Evolutionary conservation across 1,284 basidiomycete genomes (phyloP), one percentile per base, ranked within the genome.

Genomic region (Erythrobasidium hasegawianum): DNA sequence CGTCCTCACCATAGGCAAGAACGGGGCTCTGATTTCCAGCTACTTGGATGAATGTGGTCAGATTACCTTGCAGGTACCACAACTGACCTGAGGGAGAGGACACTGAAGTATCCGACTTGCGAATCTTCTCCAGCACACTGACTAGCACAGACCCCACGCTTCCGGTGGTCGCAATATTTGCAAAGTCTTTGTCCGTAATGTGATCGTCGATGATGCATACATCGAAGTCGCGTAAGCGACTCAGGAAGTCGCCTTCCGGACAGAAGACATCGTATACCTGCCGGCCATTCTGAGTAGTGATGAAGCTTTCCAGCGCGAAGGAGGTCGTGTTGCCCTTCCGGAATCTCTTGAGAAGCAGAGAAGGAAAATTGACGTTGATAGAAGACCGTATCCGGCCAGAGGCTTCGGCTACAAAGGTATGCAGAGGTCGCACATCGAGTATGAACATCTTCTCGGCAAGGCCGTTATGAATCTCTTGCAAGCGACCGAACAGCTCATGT

Each of bases 331-430:
- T 68, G 14, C 69, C 71, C 47, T 71, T 70, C 5, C 66, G 59
- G 52, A 74, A 71, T 39, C 73, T 65, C 59, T 75, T 75, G 29
- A 73, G 59, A 40, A 75, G 68, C 4, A 75, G 62, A 13, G 69
- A 61, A 9, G 73, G 73, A 45, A 75, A 68, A 49, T 68, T 68
- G 50, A 73, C 68, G 47, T 74, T 72, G 2, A 65, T 26, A 2
- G 55, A 38, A 5, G n/a, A n/a, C 1, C 29, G 43, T 20, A 65
- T 49, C 38, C 45, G 41, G 7, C 50, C 50, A 0, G 18, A 13
- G 13, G 20, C 20, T 29, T 29, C 38, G 22, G 26, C 29, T 14
- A 29, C 9, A 18, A 20, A 58, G 14, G 20, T 18, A 4, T 47
- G 16, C 14, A 55, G 14, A 39, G 62, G 56, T 13, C 62, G 55